Conservation (phyloP, 2,329 filamentous ascomycete genomes). For the Rasamsonia emersonii region DNA sequence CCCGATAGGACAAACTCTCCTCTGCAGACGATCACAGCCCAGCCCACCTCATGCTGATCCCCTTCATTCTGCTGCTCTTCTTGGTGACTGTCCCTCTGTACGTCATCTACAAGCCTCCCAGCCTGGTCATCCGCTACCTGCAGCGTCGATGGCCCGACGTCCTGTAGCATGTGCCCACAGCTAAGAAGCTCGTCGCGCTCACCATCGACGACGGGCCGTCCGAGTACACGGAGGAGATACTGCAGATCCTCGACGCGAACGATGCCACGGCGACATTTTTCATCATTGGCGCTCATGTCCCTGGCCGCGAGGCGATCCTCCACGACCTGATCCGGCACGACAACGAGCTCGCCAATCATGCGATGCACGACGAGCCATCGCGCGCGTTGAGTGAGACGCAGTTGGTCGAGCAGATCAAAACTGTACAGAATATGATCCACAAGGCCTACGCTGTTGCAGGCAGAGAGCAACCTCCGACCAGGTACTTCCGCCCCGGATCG, state of each 20-base stretch:
- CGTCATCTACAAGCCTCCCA: slow-evolving; percentile 72
- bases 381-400: slow-evolving; percentile 50
- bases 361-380: slow-evolving; percentile 77
- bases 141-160: slow-evolving; percentile 67
- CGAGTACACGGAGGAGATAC: slow-evolving; percentile 59
- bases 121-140: slow-evolving; percentile 61
- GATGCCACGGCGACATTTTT: slow-evolving; percentile 77
- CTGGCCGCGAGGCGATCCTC: slow-evolving; percentile 47
- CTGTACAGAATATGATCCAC: slow-evolving; percentile 55
- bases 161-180: slow-evolving; percentile 56
- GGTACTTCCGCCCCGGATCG: slow-evolving; percentile 75
- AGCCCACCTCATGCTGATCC: not conserved
- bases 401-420: slow-evolving; percentile 54
- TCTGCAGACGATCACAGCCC: not conserved
- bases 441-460: slow-evolving; percentile 43
- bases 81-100: slow-evolving; percentile 42
- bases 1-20: slow-evolving; percentile 1
- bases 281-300: slow-evolving; percentile 70
- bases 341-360: slow-evolving; percentile 77
- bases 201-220: slow-evolving; percentile 85
- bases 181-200: slow-evolving; percentile 62
- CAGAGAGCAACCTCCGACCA: slow-evolving; percentile 38
- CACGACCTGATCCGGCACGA: slow-evolving; percentile 51
- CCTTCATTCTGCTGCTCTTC: slow-evolving; percentile 4
- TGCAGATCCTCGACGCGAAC: slow-evolving; percentile 57